These are phyloP conservation scores for Populus nigra DNA, from an alignment of 345 rosid species.

Conservation along the genomic window DNA sequence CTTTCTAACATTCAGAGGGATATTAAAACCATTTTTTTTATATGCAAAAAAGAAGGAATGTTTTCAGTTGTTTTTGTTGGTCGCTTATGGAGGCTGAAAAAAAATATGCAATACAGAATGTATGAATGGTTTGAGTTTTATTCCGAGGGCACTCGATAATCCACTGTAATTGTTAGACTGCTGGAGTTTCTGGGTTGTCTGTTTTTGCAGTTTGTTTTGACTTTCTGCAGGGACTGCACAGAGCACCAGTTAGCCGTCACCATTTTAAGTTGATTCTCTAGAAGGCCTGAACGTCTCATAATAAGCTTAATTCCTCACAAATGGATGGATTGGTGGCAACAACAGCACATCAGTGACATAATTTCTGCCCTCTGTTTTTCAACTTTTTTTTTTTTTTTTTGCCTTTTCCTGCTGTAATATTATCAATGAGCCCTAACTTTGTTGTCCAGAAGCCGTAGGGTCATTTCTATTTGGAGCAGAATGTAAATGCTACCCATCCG, in stretches of 20 bases:
- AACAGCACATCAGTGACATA: neutral
- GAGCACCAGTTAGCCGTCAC: neutral
- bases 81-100: neutral
- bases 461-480: neutral
- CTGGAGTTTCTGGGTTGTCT: conserved; percentile 5
- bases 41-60: neutral
- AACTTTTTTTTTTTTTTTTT: neutral
- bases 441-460: too few relatives aligned
- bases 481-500: neutral
- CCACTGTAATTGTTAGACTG: neutral
- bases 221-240: conserved; percentile 31
- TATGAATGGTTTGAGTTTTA: neutral
- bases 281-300: neutral
- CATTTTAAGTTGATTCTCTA: conserved; percentile 5
- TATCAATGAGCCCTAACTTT: too few relatives aligned
- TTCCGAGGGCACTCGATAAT: neutral
- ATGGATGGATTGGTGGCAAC: conserved; percentile 11
- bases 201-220: conserved; percentile 16
- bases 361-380: neutral
- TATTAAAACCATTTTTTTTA: conserved; percentile 2
- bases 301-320: neutral
- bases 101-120: neutral
- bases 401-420: neutral
- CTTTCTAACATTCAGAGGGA: conserved; percentile 16
- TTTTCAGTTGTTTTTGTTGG: neutral